A percentile compares a stretch with the other conserved stretches of the same genome.
phyloP scores from a whole-genome alignment of 768 basidiomycete genomes.

The Boletus speciosus region DNA sequence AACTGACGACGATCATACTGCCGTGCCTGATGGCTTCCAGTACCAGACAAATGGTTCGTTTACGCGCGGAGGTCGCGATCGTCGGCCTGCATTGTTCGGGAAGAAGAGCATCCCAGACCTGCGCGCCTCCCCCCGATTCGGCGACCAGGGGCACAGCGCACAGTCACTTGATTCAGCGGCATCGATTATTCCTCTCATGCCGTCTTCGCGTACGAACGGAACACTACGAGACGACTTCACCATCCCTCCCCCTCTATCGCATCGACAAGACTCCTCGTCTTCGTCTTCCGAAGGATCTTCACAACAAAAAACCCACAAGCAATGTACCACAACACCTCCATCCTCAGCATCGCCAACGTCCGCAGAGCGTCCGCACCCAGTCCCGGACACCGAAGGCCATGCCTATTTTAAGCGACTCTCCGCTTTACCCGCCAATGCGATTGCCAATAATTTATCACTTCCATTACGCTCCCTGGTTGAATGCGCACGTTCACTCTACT shows the following conservation, averaged over 20 bases:
- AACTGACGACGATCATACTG: conserved; percentile 41
- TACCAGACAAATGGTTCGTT: conserved; percentile 54
- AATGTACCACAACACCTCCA: conserved; percentile 30
- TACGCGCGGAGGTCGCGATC: conserved; percentile 37
- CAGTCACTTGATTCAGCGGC: conserved; percentile 26
- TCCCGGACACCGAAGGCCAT: conserved; percentile 73
- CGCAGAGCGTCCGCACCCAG: conserved; percentile 34
- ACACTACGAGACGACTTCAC: conserved; percentile 29
- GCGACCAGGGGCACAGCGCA: conserved; percentile 24
- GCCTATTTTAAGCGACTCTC: conserved; percentile 95
- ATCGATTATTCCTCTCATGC: conserved; percentile 4
- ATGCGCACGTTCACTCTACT: conserved; percentile 88
- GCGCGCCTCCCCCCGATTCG: conserved; percentile 45
- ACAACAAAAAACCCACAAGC: conserved; percentile 22
- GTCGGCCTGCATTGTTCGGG: conserved; percentile 39
- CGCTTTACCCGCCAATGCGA: conserved; percentile 58
- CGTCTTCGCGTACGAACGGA: conserved; percentile 13
- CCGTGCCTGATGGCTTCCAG: conserved; percentile 25
- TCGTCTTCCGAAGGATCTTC: conserved; percentile 33
- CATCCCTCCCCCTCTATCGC: conserved; percentile 39
- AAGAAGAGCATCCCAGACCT: conserved; percentile 91
- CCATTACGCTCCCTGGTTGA: conserved; percentile 73
- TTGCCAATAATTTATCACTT: conserved; percentile 65
- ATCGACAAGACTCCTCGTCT: conserved; percentile 45
- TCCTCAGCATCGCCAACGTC: conserved; percentile 39